These are phyloP conservation scores for Sanguinoderma infundibulare DNA, from an alignment of 1,284 basidiomycete genomes.

Conservation along the genomic window DNA sequence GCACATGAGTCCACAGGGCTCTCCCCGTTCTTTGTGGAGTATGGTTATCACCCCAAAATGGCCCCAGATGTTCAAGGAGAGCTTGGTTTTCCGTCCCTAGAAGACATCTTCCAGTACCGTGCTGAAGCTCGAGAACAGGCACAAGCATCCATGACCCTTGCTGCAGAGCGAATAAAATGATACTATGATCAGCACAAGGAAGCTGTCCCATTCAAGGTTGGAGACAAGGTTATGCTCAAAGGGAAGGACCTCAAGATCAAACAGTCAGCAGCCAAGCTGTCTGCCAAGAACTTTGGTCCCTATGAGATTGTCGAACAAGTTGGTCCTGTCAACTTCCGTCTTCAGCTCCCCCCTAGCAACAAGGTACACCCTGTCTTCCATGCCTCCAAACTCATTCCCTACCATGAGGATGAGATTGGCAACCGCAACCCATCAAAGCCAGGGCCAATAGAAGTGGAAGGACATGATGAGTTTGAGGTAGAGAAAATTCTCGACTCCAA, in stretches of 20 bases:
- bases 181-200: constrained; percentile 19
- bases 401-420: background rate
- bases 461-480: background rate
- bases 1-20: background rate
- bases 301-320: background rate
- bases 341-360: background rate
- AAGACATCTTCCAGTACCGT: background rate
- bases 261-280: background rate
- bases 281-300: background rate
- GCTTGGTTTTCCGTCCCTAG: background rate
- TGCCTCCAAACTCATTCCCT: background rate
- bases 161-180: constrained; percentile 1
- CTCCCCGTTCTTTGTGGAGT: background rate
- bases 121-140: background rate
- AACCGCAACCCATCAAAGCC: background rate
- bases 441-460: background rate
- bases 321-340: background rate
- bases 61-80: background rate
- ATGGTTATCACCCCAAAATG: background rate
- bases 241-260: background rate
- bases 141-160: background rate
- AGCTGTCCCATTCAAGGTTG: constrained; percentile 18
- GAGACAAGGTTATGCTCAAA: background rate
- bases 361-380: background rate
- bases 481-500: background rate